Percentiles rank a stretch among this genome's conserved stretches.
These are phyloP conservation scores for Chimonanthus praecox DNA, from an alignment of 164 flowering plant genomes.

Conservation along the genomic window DNA sequence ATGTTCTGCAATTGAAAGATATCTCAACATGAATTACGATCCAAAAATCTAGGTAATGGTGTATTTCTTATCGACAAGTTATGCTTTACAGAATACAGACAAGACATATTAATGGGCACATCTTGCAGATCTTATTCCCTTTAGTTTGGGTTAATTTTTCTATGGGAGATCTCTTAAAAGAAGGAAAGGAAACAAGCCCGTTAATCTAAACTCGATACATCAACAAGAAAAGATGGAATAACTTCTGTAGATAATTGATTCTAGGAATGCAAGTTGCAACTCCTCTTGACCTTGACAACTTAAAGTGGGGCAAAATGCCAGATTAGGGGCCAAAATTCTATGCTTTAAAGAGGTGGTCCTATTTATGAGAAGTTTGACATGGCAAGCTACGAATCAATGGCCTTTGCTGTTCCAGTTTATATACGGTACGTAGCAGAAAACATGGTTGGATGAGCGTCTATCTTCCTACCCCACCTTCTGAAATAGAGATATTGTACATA, in stretches of 20 bases:
- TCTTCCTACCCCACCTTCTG: background rate
- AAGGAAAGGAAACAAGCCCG: too few species aligned
- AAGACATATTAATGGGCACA: too few species aligned
- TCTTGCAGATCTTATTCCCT: too few species aligned
- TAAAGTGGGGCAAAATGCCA: background rate
- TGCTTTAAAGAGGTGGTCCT: background rate
- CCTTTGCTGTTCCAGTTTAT: background rate
- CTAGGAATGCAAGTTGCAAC: background rate
- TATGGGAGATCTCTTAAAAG: too few species aligned
- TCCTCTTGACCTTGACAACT: background rate
- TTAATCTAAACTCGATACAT: too few species aligned
- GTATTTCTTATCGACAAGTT: too few species aligned
- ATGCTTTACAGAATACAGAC: too few species aligned
- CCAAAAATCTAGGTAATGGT: too few species aligned
- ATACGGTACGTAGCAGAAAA: background rate
- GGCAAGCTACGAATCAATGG: background rate
- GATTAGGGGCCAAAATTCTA: background rate
- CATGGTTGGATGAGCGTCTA: background rate
- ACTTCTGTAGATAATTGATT: background rate
- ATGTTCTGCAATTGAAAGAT: too few species aligned
- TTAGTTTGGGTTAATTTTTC: too few species aligned
- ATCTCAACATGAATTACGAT: too few species aligned
- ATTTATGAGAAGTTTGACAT: background rate
- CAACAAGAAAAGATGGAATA: background rate
- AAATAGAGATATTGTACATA: background rate